These are phyloP conservation scores for Lachnellula subtilissima DNA, from an alignment of 2,329 filamentous ascomycete species.

Conservation along the genomic window DNA sequence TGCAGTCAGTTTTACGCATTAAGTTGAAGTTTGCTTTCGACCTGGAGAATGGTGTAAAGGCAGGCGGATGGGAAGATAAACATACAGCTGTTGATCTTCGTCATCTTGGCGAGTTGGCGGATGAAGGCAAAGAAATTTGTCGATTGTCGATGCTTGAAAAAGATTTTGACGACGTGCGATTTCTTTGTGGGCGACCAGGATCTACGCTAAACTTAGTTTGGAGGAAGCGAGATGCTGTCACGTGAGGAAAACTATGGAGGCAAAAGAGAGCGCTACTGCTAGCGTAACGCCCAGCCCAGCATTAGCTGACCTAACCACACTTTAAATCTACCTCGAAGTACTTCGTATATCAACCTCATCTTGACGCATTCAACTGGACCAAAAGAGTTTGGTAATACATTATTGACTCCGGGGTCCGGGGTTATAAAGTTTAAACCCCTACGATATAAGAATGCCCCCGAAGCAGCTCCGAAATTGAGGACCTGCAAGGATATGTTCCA, in stretches of 20 bases:
- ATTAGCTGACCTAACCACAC: too few relatives aligned
- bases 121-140: slow-evolving; percentile 22
- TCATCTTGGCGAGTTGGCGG: slow-evolving; percentile 52
- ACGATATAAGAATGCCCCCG: not conserved
- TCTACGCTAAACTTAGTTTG: not conserved
- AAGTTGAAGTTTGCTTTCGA: not conserved
- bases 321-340: too few relatives aligned
- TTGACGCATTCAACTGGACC: too few relatives aligned
- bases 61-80: slow-evolving; percentile 1
- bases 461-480: too few relatives aligned
- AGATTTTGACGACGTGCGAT: not conserved
- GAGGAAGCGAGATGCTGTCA: not conserved
- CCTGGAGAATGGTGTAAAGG: not conserved
- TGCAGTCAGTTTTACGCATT: slow-evolving; percentile 11
- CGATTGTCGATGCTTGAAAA: slow-evolving; percentile 17
- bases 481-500: too few relatives aligned
- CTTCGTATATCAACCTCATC: too few relatives aligned
- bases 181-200: not conserved
- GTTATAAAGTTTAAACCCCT: not conserved
- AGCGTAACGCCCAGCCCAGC: too few relatives aligned
- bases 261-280: too few relatives aligned
- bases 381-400: too few relatives aligned
- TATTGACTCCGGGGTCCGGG: not conserved
- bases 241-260: too few relatives aligned
- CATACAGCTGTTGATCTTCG: slow-evolving; percentile 62